These are phyloP conservation scores for Termitomyces eurrhizus DNA, from an alignment of 768 basidiomycete species.

Conservation along the genomic window DNA sequence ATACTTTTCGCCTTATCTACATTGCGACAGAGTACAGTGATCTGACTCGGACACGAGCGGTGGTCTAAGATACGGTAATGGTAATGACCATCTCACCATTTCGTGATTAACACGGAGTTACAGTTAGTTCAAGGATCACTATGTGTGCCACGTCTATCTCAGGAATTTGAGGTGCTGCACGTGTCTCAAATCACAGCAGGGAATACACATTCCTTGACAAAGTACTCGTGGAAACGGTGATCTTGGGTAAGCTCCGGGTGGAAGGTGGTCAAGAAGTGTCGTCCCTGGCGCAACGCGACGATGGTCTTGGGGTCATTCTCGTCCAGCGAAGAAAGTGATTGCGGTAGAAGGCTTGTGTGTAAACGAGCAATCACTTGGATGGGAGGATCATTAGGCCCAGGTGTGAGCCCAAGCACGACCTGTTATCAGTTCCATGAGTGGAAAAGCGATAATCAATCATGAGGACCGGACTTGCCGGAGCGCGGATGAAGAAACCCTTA, in stretches of 20 bases:
- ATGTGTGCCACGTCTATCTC: neutral
- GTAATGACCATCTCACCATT: neutral
- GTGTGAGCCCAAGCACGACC: slow-evolving; percentile 59
- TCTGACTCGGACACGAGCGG: neutral
- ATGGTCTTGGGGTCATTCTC: slow-evolving; percentile 58
- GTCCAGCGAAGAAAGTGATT: slow-evolving; percentile 36
- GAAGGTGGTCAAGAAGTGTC: slow-evolving; percentile 83
- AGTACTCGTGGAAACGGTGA: slow-evolving; percentile 88
- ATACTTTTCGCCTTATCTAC: neutral
- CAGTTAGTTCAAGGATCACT: neutral
- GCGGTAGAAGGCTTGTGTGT: slow-evolving; percentile 26
- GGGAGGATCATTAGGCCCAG: slow-evolving; percentile 45
- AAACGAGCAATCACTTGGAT: slow-evolving; percentile 61
- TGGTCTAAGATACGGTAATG: neutral
- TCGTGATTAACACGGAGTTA: neutral
- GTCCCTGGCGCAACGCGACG: slow-evolving; percentile 84
- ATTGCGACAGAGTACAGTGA: neutral
- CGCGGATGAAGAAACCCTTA: slow-evolving; percentile 89
- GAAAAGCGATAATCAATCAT: neutral
- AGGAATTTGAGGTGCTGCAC: neutral
- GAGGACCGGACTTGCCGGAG: slow-evolving; percentile 55
- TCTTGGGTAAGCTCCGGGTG: slow-evolving; percentile 93
- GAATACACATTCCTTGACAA: slow-evolving; percentile 71
- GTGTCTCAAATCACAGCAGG: slow-evolving; percentile 13
- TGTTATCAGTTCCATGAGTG: slow-evolving; percentile 22